phyloP scores from a whole-genome alignment of 2,329 filamentous ascomycete species.

The Epichloe brachyelytri region DNA sequence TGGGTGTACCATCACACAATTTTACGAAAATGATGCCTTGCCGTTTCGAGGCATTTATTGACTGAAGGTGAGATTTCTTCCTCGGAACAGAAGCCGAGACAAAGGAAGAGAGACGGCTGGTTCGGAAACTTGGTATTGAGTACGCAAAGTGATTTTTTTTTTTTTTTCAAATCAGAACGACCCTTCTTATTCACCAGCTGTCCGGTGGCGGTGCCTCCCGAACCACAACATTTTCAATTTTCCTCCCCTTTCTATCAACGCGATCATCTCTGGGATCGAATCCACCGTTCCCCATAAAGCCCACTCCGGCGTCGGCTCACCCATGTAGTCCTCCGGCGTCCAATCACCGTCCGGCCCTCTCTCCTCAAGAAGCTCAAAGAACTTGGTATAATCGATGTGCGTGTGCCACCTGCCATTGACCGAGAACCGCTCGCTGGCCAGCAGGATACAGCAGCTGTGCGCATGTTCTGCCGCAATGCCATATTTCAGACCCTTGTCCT shows the following conservation, averaged over 20 bases:
- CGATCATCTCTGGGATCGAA: slow-evolving; percentile 85
- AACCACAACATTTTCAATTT: slow-evolving; percentile 32
- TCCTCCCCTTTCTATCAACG: slow-evolving; percentile 74
- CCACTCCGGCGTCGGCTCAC: slow-evolving; percentile 77
- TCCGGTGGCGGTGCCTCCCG: slow-evolving; percentile 16
- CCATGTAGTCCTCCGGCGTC: slow-evolving; percentile 83
- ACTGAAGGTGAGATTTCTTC: too few species aligned
- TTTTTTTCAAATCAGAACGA: not conserved
- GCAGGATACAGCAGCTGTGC: slow-evolving; percentile 82
- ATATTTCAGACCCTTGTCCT: slow-evolving; percentile 60
- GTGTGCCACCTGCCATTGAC: slow-evolving; percentile 78
- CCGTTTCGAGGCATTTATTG: too few species aligned
- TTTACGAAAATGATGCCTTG: too few species aligned
- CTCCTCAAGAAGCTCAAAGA: slow-evolving; percentile 73
- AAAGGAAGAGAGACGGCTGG: too few species aligned
- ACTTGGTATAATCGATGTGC: slow-evolving; percentile 76
- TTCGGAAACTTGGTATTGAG: too few species aligned
- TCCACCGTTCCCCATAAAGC: slow-evolving; percentile 83
- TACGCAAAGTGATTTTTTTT: not conserved
- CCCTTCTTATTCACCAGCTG: slow-evolving; percentile 1
- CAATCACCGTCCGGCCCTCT: slow-evolving; percentile 55
- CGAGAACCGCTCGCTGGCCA: slow-evolving; percentile 71
- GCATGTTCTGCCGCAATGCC: slow-evolving; percentile 92
- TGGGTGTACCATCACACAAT: not conserved
- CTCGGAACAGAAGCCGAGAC: too few species aligned